These are phyloP conservation scores for Gymnopus androsaceus DNA, from an alignment of 1,284 basidiomycete genomes.

Conservation along the genomic window DNA sequence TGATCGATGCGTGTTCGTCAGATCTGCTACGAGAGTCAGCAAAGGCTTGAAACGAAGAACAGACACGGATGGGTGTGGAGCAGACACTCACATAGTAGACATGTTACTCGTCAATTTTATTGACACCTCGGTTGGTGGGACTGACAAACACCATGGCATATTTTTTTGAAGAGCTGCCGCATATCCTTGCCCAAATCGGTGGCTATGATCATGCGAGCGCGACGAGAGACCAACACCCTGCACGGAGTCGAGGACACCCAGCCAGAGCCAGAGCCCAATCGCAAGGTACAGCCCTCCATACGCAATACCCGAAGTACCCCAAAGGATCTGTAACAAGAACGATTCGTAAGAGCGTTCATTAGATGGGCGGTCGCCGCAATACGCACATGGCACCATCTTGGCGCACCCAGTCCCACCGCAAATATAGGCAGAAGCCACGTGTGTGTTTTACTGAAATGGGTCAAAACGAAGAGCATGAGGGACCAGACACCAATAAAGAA, in stretches of 20 bases:
- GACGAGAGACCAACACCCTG: slow-evolving; percentile 85
- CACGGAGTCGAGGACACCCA: slow-evolving; percentile 88
- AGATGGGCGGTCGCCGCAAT: background rate
- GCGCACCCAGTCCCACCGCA: slow-evolving; percentile 89
- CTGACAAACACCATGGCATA: slow-evolving; percentile 81
- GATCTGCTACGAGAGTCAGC: too few relatives aligned
- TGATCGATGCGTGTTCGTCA: too few relatives aligned
- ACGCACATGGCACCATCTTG: slow-evolving; percentile 85
- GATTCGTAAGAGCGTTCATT: slow-evolving; percentile 8
- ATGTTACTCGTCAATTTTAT: slow-evolving; percentile 89
- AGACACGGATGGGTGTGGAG: too few relatives aligned
- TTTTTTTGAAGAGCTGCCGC: slow-evolving; percentile 75
- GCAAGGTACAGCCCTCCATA: slow-evolving; percentile 85
- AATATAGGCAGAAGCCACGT: slow-evolving; percentile 93
- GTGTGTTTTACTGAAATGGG: slow-evolving; percentile 86
- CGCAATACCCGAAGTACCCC: slow-evolving; percentile 86
- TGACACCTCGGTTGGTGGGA: slow-evolving; percentile 90
- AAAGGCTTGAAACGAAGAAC: too few relatives aligned
- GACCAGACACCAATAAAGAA: slow-evolving; percentile 92
- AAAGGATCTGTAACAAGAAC: slow-evolving; percentile 61
- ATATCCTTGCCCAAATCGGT: slow-evolving; percentile 94
- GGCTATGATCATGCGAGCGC: slow-evolving; percentile 83
- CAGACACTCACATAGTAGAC: slow-evolving; percentile 78
- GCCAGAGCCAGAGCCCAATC: slow-evolving; percentile 88
- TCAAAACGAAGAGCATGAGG: slow-evolving; percentile 71